These are phyloP conservation scores for Metahyphopichia silvanorum DNA, from an alignment of 805 yeast species.

Conservation along the genomic window DNA sequence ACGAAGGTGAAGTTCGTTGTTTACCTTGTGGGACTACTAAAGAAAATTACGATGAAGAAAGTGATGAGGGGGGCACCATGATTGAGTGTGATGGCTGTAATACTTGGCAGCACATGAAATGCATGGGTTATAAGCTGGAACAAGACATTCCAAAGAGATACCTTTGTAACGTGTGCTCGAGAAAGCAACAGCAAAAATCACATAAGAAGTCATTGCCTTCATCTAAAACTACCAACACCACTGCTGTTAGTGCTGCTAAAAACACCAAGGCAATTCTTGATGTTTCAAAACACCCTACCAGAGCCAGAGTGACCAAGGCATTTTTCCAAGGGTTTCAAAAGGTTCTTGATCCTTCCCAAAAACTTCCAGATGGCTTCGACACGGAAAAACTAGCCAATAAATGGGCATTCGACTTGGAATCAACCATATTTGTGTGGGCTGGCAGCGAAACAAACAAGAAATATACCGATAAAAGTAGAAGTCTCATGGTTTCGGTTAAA, in stretches of 20 bases:
- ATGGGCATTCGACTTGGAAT: conserved; percentile 54
- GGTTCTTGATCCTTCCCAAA: conserved; percentile 34
- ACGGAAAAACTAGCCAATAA: conserved; percentile 32
- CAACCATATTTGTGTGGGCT: conserved; percentile 39
- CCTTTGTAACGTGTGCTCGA: conserved; percentile 55
- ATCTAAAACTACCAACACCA: conserved; percentile 1
- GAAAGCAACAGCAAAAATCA: conserved; percentile 36
- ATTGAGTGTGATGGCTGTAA: conserved; percentile 63
- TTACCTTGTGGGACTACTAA: conserved; percentile 59
- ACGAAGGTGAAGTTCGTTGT: conserved; percentile 52
- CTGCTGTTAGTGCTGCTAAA: neutral
- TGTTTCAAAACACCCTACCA: conserved; percentile 30
- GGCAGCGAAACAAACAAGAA: conserved; percentile 26
- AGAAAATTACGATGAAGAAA: conserved; percentile 54
- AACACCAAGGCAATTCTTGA: conserved; percentile 7
- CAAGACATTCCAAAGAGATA: conserved; percentile 46
- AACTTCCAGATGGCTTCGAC: conserved; percentile 14
- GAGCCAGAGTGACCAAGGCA: conserved; percentile 50
- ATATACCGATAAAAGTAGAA: conserved; percentile 69
- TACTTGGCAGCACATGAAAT: conserved; percentile 70
- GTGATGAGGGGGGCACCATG: conserved; percentile 54
- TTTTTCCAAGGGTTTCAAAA: conserved; percentile 43
- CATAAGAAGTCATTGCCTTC: conserved; percentile 11
- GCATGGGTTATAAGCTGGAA: conserved; percentile 49
- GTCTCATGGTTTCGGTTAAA: conserved; percentile 61